phyloP scores from a whole-genome alignment of 2,329 filamentous ascomycete genomes.

The Fusarium papillatum region DNA sequence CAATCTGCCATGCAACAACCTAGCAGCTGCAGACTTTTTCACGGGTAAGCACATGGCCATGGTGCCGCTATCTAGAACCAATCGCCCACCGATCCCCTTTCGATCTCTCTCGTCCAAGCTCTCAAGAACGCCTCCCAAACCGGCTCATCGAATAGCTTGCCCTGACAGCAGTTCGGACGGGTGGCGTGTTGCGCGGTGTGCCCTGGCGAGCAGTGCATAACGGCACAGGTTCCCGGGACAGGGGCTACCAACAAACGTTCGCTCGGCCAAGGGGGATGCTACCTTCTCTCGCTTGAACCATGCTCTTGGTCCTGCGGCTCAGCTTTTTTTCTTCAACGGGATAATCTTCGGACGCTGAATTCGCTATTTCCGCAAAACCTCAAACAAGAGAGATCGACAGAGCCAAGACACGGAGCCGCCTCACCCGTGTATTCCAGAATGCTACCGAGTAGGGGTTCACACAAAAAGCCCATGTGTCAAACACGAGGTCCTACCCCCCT shows the following conservation, averaged over 20 bases:
- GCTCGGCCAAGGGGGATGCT: not conserved
- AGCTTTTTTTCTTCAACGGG: not conserved
- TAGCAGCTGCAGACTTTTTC: not conserved
- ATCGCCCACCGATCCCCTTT: not conserved
- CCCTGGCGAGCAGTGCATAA: not conserved
- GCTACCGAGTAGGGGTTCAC: not conserved
- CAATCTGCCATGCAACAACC: not conserved
- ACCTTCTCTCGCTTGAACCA: not conserved
- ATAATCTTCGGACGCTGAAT: not conserved
- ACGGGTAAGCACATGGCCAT: not conserved
- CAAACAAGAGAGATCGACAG: constrained; percentile 3
- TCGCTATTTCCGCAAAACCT: not conserved
- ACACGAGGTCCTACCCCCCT: not conserved
- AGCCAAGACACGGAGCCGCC: not conserved
- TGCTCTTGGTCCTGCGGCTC: not conserved
- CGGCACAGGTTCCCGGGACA: not conserved
- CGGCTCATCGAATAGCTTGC: not conserved
- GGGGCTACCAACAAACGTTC: not conserved
- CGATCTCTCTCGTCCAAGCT: not conserved
- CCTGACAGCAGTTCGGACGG: not conserved
- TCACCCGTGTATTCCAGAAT: constrained; percentile 1
- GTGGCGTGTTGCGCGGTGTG: not conserved
- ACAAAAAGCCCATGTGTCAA: not conserved
- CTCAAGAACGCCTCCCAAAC: not conserved
- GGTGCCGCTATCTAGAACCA: not conserved